Conservation (phyloP, 176 grass and related monocot species). For the Cenchrus purpureus region DNA sequence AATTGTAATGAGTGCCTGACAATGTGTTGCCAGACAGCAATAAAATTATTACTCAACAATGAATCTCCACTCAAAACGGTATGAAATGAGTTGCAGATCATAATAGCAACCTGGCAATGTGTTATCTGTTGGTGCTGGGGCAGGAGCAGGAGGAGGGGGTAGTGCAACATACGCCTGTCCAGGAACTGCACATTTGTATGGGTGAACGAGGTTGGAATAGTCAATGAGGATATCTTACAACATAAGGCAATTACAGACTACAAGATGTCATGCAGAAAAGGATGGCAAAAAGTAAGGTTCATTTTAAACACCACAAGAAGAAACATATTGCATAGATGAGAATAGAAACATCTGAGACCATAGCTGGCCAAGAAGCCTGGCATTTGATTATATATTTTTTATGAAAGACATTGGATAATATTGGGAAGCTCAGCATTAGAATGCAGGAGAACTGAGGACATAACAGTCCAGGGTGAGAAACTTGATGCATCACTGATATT, state of each 20-base stretch:
- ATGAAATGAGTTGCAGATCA: constrained; percentile 2
- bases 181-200: constrained; percentile 63
- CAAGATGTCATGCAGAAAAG: neutral
- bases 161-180: constrained; percentile 61
- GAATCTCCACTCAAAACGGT: neutral
- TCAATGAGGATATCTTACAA: neutral
- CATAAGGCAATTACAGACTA: constrained; percentile 7
- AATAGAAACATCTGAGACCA: neutral
- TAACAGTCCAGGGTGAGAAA: neutral
- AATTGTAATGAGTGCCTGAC: constrained; percentile 49
- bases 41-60: neutral
- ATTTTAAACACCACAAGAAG: constrained; percentile 6
- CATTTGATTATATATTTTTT: constrained; percentile 5
- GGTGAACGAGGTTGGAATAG: constrained; percentile 5
- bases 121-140: constrained; percentile 57
- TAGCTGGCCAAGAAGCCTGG: neutral
- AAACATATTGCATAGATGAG: neutral
- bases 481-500: neutral
- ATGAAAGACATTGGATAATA: neutral
- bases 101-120: constrained; percentile 62
- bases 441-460: neutral
- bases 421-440: constrained; percentile 20
- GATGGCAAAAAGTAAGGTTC: neutral
- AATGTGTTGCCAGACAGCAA: constrained; percentile 9
- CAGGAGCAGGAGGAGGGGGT: constrained; percentile 52